A percentile compares a stretch with the other conserved stretches of the same genome.
phyloP scores from a whole-genome alignment of 2,329 filamentous ascomycete species.

The Neofusicoccum cordaticola region DNA sequence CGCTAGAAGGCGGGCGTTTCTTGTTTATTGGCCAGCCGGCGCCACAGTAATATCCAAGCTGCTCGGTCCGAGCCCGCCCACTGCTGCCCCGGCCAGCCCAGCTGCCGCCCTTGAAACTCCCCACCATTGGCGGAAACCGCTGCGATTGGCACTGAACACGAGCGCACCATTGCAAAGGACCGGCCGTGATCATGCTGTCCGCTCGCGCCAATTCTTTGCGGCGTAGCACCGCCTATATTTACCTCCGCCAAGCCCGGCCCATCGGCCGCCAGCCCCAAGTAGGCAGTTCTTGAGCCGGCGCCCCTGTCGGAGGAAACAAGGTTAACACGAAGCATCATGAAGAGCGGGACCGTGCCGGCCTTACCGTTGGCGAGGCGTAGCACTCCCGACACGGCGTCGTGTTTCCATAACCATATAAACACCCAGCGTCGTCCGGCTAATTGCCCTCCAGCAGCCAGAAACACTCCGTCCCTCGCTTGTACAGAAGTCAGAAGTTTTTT shows the following conservation, averaged over 20 bases:
- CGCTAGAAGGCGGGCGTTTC: background rate
- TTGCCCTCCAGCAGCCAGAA: background rate
- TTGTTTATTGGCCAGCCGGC: background rate
- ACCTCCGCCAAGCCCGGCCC: background rate
- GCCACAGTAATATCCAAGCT: background rate
- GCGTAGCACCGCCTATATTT: background rate
- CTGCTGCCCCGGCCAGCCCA: background rate
- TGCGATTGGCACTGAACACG: background rate
- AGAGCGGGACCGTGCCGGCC: background rate
- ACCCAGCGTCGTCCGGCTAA: background rate
- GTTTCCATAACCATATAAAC: background rate
- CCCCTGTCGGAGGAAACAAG: slow-evolving; percentile 4
- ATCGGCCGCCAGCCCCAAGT: background rate
- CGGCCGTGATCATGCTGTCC: background rate
- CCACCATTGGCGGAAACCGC: background rate
- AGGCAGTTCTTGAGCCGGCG: background rate
- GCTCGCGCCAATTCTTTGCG: background rate
- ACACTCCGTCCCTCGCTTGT: background rate
- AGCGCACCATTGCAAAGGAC: background rate
- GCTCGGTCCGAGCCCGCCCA: background rate
- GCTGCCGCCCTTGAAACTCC: background rate
- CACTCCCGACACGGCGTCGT: background rate
- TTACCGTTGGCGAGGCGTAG: background rate
- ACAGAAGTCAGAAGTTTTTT: background rate
- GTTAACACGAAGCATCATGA: slow-evolving; percentile 2